Base-by-base conservation (phyloP, 2,329 filamentous ascomycete genomes). In the Trichoderma aggressivum region DNA sequence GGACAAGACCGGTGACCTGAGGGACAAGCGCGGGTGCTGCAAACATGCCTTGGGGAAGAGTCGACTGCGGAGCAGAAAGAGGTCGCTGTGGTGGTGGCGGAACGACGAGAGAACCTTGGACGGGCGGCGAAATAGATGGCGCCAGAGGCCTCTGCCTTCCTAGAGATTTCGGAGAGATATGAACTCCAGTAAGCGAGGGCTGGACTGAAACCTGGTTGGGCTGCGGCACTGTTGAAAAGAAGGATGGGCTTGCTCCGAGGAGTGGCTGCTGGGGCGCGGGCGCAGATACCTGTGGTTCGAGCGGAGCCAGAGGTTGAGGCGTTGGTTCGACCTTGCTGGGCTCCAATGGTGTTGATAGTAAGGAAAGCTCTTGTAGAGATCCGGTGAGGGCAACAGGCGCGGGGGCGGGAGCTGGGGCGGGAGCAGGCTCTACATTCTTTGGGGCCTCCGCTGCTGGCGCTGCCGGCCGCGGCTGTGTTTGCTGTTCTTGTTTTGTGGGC, bases 41-140 rank as follows among this genome's bases (percentile, higher is more conserved):
- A 79, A 97, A 96, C 5, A 86, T 87, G 80, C 87, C 94, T 59
- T 90, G 89, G 78, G 92, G 91, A 63, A 89, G 91, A 68, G 70
- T 63, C 30, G 94, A 92, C 79, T 94, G 92, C 30, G 96, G 95
- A 50, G 96, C 95, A 53, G 95, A 98, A 14, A 96, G 86, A 8
- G 96, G 92, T 72, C 96, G 88, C 66, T 90, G 88, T 12, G 94
- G 94, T 21, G 92, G 94, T 21, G 92, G 94, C 8, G 94, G 94
- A 73, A 94, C 88, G 47, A 97, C 30, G 24, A 69, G 84, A 21
- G 89, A 88, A 50, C 88, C 83, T 75, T 88, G 85, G 56, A 84
- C 86, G 7, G 71, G 71, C 71, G 88, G 87, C 73, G 86, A 83
- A 58, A 83, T 84, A 72, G 91, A 89, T 61, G 93, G 92, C 47